phyloP scores from a whole-genome alignment of 257 asterid genomes.

The Dorcoceras hygrometricum region DNA sequence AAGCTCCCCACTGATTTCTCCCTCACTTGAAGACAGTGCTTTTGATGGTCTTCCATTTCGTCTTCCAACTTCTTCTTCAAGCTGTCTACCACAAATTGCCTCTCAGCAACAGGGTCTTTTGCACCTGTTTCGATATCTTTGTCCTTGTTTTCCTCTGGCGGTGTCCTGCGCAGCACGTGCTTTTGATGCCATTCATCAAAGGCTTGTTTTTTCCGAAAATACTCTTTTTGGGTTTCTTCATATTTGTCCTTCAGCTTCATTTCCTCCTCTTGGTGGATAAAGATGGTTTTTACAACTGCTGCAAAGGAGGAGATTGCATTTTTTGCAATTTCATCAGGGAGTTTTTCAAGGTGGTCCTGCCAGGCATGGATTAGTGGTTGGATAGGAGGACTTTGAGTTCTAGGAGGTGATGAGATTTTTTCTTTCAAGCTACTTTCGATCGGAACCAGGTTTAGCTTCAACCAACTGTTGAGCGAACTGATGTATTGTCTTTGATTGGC shows the following conservation, averaged over 20 bases:
- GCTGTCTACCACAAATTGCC: slow-evolving; percentile 66
- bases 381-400: slow-evolving; percentile 59
- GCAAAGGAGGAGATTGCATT: slow-evolving; percentile 76
- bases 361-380: slow-evolving; percentile 73
- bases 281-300: slow-evolving; percentile 74
- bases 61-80: slow-evolving; percentile 72
- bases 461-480: slow-evolving; percentile 63
- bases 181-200: slow-evolving; percentile 91
- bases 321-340: slow-evolving; percentile 83
- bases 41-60: slow-evolving; percentile 74
- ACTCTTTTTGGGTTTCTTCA: slow-evolving; percentile 78
- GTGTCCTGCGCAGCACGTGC: slow-evolving; percentile 46
- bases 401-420: slow-evolving; percentile 65
- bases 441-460: slow-evolving; percentile 80
- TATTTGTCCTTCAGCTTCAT: slow-evolving; percentile 85
- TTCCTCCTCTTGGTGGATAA: slow-evolving; percentile 79
- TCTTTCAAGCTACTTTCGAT: slow-evolving; percentile 78
- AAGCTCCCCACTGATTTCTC: slow-evolving; percentile 78
- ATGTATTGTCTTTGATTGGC: slow-evolving; percentile 62
- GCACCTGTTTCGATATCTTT: slow-evolving; percentile 31
- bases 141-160: slow-evolving; percentile 44
- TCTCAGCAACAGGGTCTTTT: slow-evolving; percentile 61
- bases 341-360: slow-evolving; percentile 87
- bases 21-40: slow-evolving; percentile 80
- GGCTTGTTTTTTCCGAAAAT: slow-evolving; percentile 58